phyloP scores from a whole-genome alignment of 306 rosid genomes.

The Lathyrus oleraceus region DNA sequence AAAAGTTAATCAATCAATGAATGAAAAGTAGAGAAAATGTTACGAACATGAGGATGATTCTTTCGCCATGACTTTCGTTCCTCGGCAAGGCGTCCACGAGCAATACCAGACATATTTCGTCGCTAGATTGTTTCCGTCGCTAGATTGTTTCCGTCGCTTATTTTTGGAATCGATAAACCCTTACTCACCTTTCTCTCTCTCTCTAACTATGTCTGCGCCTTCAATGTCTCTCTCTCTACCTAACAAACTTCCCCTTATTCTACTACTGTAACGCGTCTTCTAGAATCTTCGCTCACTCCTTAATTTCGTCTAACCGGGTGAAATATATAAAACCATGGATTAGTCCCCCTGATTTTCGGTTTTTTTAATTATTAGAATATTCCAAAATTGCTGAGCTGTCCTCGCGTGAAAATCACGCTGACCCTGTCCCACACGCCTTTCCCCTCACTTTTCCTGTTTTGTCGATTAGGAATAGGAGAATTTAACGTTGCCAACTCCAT shows the following conservation, averaged over 20 bases:
- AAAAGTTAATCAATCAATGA: not conserved
- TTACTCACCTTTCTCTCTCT: too few relatives aligned
- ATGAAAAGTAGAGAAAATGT: not conserved
- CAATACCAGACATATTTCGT: slow-evolving; percentile 63
- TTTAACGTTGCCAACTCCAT: too few relatives aligned
- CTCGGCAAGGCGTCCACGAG: slow-evolving; percentile 93
- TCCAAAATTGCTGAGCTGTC: not conserved
- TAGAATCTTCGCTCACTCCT: slow-evolving; percentile 12
- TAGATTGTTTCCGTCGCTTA: not conserved
- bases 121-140: not conserved
- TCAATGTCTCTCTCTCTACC: too few relatives aligned
- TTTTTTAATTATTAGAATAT: not conserved
- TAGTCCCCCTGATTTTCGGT: not conserved
- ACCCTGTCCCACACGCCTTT: slow-evolving; percentile 16
- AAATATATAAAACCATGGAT: not conserved
- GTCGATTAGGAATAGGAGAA: too few relatives aligned
- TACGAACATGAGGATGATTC: slow-evolving; percentile 93
- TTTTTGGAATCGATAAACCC: not conserved
- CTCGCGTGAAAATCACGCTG: slow-evolving; percentile 43
- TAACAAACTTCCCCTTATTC: not conserved
- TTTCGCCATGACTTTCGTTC: slow-evolving; percentile 96
- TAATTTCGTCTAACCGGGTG: not conserved
- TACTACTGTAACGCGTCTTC: not conserved
- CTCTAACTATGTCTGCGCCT: too few relatives aligned
- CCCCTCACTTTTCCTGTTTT: too few relatives aligned